Evolutionary conservation across 805 yeast species (phyloP), one percentile per base, ranked within the genome.

Genomic region (Tetrapisispora namnaoensis): DNA sequence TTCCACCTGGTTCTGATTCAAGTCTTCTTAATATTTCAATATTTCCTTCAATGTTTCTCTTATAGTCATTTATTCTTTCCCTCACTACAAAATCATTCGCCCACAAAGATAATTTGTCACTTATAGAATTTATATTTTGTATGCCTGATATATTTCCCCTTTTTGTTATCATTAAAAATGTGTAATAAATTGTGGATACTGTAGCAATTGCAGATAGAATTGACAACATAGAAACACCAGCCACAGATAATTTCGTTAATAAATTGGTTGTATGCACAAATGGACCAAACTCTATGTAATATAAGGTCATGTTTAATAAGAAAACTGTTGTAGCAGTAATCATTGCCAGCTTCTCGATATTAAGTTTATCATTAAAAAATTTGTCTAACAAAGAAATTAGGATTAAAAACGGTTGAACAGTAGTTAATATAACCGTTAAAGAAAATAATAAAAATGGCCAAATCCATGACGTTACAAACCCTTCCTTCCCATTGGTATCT

Each of bases 161-260:
- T 9, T 46, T 47, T 53, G 53, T 51, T 21, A 62, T 9, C 32
- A 52, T 51, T 36, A 54, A 37, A 27, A 53, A 51, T 1, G 61
- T 58, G 39, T 62, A 64, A 44, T 61, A 63, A 3, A 61, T 51
- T 1, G 67, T 62, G 1, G 69, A 64, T 1, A 60, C 60, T 37
- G 67, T 60, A 5, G 68, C 69, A 27, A 65, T 51, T 3, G 66
- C 67, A 2, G 69, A 64, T 32, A 65, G 46, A 17, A 54, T 48
- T 7, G 67, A 66, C 65, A 65, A 59, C 11, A 64, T 32, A 1
- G 65, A 61, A 1, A 63, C 64, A 18, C 69, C 69, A 3, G 57
- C 56, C 4, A 65, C 55, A 7, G 69, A 64, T 16, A 64, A 32
- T 47, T 61, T 64, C 7, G 69, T 65, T 32, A 65, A 50, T 44